Evolutionary conservation across 768 basidiomycete species (phyloP), one percentile per base, ranked within the genome.

Genomic region (Cyclocybe aegerita): DNA sequence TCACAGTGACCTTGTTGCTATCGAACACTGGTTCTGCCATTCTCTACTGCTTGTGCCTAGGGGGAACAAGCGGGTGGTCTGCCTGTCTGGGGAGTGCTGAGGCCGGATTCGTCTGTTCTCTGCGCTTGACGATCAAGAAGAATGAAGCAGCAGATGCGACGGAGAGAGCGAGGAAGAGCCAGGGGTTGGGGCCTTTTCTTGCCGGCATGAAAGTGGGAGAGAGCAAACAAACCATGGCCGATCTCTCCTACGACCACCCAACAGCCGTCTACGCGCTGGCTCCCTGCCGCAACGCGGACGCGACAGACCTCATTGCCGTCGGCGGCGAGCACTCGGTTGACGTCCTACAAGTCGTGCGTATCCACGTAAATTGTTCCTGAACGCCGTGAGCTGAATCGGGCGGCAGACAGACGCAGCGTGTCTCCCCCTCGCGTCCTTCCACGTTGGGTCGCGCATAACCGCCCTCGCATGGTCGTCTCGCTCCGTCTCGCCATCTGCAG

Each of bases 381-480:
- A 16, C n/a, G 40, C 15, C 33, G 9, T 33, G 45, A 32, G 47
- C 46, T 54, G 60, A 53, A 30, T 31, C 40, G 44, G 53, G 48
- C 39, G 53, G 32, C 60, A 81, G 78, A 69, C 65, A 58, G 67
- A 72, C 57, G 65, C 76, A 0, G 68, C 73, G 12, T 77, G 68
- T 60, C 71, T 70, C 50, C 70, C 69, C 33, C 58, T 93, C 58
- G 88, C 88, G 39, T 82, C 82, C 14, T 92, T 92, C 60, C 79
- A 88, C 67, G 68, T 92, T 38, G 90, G 90, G 14, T 73, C 77
- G 8, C 76, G 81, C 43, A 75, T 88, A 38, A 90, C 87, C 2
- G 80, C 91, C 4, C 65, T 93, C 10, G 88, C 90, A 2, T 93
- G 88, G 85, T 92, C 90, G 2, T 76, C 88, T 36, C 71, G 75